phyloP scores from a whole-genome alignment of 345 rosid species.

The Melaleuca alternifolia region DNA sequence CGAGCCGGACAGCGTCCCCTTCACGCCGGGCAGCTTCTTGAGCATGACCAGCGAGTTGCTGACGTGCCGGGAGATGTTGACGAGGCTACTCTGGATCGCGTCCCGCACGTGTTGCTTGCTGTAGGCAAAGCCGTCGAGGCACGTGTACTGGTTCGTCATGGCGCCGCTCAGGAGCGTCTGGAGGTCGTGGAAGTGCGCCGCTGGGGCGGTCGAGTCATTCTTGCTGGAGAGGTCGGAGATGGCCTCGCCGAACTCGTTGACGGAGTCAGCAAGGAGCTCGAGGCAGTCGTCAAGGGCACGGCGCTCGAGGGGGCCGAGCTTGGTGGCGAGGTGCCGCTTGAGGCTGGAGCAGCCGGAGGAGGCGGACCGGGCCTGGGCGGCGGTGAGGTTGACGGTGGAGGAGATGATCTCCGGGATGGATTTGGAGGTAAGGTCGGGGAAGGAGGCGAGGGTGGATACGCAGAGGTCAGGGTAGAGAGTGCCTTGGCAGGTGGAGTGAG shows the following conservation, averaged over 20 bases:
- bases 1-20: slow-evolving; percentile 2
- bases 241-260: slow-evolving; percentile 32
- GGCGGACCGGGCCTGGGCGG: slow-evolving; percentile 33
- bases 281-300: slow-evolving; percentile 58
- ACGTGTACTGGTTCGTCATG: slow-evolving; percentile 86
- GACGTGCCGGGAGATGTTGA: slow-evolving; percentile 51
- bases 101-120: slow-evolving; percentile 23
- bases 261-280: slow-evolving; percentile 42
- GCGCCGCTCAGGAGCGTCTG: slow-evolving; percentile 61
- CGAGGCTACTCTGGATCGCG: slow-evolving; percentile 26
- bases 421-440: slow-evolving; percentile 36
- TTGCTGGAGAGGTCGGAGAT: slow-evolving; percentile 25
- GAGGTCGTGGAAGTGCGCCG: slow-evolving; percentile 32
- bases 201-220: slow-evolving; percentile 1
- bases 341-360: slow-evolving; percentile 36
- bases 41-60: slow-evolving; percentile 57
- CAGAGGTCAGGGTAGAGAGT: slow-evolving; percentile 27
- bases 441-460: slow-evolving; percentile 37
- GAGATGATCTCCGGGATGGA: slow-evolving; percentile 35
- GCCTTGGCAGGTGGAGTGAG: not conserved
- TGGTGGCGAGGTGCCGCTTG: slow-evolving; percentile 5
- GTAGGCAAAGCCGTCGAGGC: slow-evolving; percentile 68
- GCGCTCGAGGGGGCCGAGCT: slow-evolving; percentile 19
- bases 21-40: slow-evolving; percentile 42
- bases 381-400: slow-evolving; percentile 39